Percentiles rank a stretch among this genome's conserved stretches.
Evolutionary conservation across 345 rosid species (phyloP).

Genomic region (Capsella bursapastoris): DNA sequence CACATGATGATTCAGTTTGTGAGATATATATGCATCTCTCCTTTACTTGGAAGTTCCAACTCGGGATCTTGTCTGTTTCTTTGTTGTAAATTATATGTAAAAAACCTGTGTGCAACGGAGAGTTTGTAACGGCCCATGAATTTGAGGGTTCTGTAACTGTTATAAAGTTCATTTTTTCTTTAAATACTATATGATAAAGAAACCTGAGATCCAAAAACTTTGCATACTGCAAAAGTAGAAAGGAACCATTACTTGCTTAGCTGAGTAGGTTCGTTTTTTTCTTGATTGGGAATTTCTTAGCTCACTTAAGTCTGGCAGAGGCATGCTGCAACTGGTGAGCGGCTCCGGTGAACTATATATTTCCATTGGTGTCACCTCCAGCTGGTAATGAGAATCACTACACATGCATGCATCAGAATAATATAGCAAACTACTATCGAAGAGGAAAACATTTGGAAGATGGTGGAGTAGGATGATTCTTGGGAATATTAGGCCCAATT

Average conservation of each 20-base stretch:
- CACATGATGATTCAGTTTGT: slow-evolving; percentile 25
- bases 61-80: slow-evolving; percentile 27
- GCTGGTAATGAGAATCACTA: background rate
- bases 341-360: too few species aligned
- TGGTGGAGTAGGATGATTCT: background rate
- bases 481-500: background rate
- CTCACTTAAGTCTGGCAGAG: background rate
- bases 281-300: background rate
- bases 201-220: background rate
- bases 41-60: slow-evolving; percentile 17
- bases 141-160: slow-evolving; percentile 8
- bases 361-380: background rate
- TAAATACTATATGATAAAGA: slow-evolving; percentile 3
- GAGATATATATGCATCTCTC: slow-evolving; percentile 34
- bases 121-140: background rate
- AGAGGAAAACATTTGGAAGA: background rate
- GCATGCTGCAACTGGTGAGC: background rate
- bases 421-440: background rate
- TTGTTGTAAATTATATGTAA: slow-evolving; percentile 33
- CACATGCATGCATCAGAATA: too few species aligned
- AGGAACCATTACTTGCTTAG: background rate
- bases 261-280: background rate
- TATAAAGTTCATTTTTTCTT: slow-evolving; percentile 20
- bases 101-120: slow-evolving; percentile 7
- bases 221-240: background rate